phyloP scores from a whole-genome alignment of 306 rosid genomes.

The Vigna angularis region DNA sequence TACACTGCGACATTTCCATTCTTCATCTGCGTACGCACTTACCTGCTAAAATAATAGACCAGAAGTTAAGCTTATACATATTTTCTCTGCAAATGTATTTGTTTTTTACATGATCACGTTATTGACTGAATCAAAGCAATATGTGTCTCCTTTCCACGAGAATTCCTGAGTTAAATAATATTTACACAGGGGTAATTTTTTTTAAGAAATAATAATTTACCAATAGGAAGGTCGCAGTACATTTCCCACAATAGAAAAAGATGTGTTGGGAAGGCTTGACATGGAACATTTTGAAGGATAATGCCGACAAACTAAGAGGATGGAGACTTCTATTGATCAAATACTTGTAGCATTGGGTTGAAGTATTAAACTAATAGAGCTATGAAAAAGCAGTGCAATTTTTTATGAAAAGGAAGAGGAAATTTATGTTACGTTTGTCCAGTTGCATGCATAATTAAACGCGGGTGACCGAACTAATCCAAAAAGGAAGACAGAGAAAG shows the following conservation, averaged over 20 bases:
- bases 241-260: conserved; percentile 20
- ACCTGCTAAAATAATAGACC: background rate
- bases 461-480: conserved; percentile 75
- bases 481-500: conserved; percentile 60
- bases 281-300: conserved; percentile 71
- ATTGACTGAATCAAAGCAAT: conserved; percentile 39
- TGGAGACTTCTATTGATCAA: conserved; percentile 61
- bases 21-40: background rate
- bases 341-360: conserved; percentile 43
- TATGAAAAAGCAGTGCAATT: conserved; percentile 58
- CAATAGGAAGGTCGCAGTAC: conserved; percentile 30
- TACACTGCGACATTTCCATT: conserved; percentile 18
- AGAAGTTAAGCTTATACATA: background rate
- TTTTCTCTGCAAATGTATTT: background rate
- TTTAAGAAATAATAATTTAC: background rate
- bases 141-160: conserved; percentile 17
- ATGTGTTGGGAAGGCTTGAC: conserved; percentile 41
- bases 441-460: conserved; percentile 67
- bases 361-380: conserved; percentile 51
- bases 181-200: background rate
- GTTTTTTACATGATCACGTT: background rate
- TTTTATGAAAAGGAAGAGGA: conserved; percentile 44
- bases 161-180: conserved; percentile 12
- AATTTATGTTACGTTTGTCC: conserved; percentile 63
- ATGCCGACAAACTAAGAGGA: conserved; percentile 73